Percentiles rank a stretch among this genome's conserved stretches.
Evolutionary conservation across 192 early-diverging fungal genomes (phyloP).

Genomic region (Phlyctochytrium bullatum): DNA sequence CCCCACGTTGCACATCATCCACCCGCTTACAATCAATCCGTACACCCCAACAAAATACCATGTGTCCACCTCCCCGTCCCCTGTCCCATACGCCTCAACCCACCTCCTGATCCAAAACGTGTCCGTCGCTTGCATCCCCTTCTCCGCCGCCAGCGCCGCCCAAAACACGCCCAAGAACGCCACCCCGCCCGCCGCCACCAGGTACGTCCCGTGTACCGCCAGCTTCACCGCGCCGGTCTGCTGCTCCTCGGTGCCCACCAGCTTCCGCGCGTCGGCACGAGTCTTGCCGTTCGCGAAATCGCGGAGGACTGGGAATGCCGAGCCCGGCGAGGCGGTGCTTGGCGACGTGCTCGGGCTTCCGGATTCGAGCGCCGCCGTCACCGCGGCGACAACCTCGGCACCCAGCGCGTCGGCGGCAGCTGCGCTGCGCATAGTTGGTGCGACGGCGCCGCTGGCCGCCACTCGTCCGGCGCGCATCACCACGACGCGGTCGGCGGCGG

Average conservation of each 20-base stretch:
- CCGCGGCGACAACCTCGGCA: conserved; percentile 43
- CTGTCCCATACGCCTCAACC: conserved; percentile 28
- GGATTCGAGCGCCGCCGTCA: conserved; percentile 29
- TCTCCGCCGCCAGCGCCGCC: not conserved
- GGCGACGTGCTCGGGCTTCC: conserved; percentile 26
- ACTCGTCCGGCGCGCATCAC: conserved; percentile 22
- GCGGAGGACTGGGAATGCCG: not conserved
- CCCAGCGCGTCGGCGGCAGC: conserved; percentile 37
- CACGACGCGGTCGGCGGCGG: conserved; percentile 27
- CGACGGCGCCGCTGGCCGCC: not conserved
- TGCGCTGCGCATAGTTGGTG: conserved; percentile 2
- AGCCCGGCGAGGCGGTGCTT: conserved; percentile 14
- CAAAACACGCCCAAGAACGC: conserved; percentile 25
- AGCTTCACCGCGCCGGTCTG: conserved; percentile 41
- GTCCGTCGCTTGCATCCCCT: not conserved
- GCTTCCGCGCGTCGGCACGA: conserved; percentile 20
- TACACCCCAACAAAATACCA: conserved; percentile 36
- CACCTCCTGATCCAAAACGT: conserved; percentile 41
- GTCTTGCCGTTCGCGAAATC: conserved; percentile 19
- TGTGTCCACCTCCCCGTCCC: conserved; percentile 14
- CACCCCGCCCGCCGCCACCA: conserved; percentile 45
- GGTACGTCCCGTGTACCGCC: conserved; percentile 38
- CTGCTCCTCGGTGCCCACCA: conserved; percentile 44
- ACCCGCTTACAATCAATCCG: conserved; percentile 24
- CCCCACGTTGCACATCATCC: conserved; percentile 7